Conservation (phyloP, 495 filamentous ascomycete species). For the Aspergillus sclerotiicarbonarius region DNA sequence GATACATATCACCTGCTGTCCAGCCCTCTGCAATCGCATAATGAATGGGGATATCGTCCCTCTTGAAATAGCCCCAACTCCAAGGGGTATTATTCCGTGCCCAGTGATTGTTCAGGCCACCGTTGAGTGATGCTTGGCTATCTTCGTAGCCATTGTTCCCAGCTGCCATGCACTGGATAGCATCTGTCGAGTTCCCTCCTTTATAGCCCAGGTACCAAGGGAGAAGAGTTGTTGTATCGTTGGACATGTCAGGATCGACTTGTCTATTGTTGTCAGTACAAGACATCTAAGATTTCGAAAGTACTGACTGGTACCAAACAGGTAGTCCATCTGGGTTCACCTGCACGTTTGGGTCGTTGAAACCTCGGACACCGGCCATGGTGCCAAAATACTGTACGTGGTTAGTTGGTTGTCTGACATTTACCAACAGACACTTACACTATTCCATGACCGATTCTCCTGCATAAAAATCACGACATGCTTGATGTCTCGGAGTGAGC, state of each 20-base stretch:
- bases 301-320: constrained; percentile 50
- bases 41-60: constrained; percentile 51
- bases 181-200: constrained; percentile 40
- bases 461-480: constrained; percentile 62
- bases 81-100: constrained; percentile 52
- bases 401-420: not conserved
- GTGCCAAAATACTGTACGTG: constrained; percentile 48
- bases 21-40: constrained; percentile 55
- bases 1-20: constrained; percentile 57
- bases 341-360: constrained; percentile 57
- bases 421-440: constrained; percentile 18
- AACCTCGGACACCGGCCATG: constrained; percentile 56
- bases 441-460: constrained; percentile 46
- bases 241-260: constrained; percentile 24
- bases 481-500: constrained; percentile 50
- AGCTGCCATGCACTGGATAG: constrained; percentile 55
- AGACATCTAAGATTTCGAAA: not conserved
- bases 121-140: constrained; percentile 51
- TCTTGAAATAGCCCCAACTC: constrained; percentile 51
- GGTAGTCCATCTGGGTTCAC: constrained; percentile 42
- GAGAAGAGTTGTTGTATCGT: constrained; percentile 38
- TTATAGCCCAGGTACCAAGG: constrained; percentile 56
- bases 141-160: constrained; percentile 50
- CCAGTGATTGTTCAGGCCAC: constrained; percentile 52
- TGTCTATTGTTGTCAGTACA: constrained; percentile 20